Percentiles rank a stretch among this genome's conserved stretches.
Conservation (phyloP, 2,329 filamentous ascomycete species). For the Exophiala lecanii-corni region DNA sequence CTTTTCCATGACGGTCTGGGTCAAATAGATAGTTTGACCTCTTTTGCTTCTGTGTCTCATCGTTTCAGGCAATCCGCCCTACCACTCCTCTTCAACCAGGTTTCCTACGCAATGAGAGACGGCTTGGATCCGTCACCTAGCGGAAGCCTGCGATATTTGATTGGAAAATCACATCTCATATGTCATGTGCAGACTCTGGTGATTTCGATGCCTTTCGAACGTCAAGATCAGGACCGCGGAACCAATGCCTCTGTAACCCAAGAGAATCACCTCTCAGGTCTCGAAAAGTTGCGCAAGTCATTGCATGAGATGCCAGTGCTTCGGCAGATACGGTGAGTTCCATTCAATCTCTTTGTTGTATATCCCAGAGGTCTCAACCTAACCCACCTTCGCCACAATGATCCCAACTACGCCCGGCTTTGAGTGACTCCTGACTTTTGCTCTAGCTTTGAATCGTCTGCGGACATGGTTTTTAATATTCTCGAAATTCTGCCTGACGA, state of each 20-base stretch:
- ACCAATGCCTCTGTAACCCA: neutral
- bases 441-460: slow-evolving; percentile 16
- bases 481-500: slow-evolving; percentile 13
- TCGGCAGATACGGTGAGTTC: too few species aligned
- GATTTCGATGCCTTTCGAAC: slow-evolving; percentile 7
- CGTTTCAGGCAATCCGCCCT: slow-evolving; percentile 17
- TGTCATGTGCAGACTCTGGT: slow-evolving; percentile 13
- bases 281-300: slow-evolving; percentile 6
- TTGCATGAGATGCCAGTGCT: slow-evolving; percentile 19
- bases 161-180: slow-evolving; percentile 14
- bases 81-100: slow-evolving; percentile 14
- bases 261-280: too few species aligned
- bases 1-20: slow-evolving; percentile 14
- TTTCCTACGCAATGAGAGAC: slow-evolving; percentile 18
- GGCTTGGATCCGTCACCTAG: slow-evolving; percentile 5
- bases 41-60: slow-evolving; percentile 15
- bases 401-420: too few species aligned
- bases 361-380: too few species aligned
- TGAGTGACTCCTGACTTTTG: slow-evolving; percentile 5
- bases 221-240: neutral
- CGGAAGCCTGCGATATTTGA: slow-evolving; percentile 8
- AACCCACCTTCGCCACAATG: too few species aligned
- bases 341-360: too few species aligned
- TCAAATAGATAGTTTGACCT: slow-evolving; percentile 11
- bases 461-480: slow-evolving; percentile 9